Percentiles rank a stretch among this genome's conserved stretches.
Evolutionary conservation across 2,329 filamentous ascomycete species (phyloP).

Genomic region (Ophiostoma sp.): DNA sequence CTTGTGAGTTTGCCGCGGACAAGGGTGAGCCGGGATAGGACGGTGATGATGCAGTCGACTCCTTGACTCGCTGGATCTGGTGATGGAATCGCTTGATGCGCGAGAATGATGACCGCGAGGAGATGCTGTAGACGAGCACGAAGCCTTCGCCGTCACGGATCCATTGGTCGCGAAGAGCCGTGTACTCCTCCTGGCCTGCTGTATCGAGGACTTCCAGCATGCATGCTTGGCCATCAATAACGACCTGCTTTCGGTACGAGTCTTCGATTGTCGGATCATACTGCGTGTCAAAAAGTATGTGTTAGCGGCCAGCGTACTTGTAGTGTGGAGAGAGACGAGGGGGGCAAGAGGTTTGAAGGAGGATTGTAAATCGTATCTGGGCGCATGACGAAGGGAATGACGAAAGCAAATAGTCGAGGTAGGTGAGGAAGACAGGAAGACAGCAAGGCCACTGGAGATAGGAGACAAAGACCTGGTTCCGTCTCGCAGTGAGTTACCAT

Average conservation of each 20-base stretch:
- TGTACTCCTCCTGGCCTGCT: slow-evolving; percentile 97
- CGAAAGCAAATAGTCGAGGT: background rate
- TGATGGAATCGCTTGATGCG: slow-evolving; percentile 94
- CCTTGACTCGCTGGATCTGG: slow-evolving; percentile 95
- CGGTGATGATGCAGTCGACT: slow-evolving; percentile 71
- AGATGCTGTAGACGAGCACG: slow-evolving; percentile 97
- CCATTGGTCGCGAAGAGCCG: slow-evolving; percentile 93
- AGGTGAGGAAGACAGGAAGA: background rate
- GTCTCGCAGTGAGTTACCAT: background rate
- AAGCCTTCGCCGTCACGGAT: slow-evolving; percentile 97
- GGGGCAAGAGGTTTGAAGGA: background rate
- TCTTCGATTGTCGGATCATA: slow-evolving; percentile 87
- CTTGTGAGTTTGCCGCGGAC: slow-evolving; percentile 51
- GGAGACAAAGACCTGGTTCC: background rate
- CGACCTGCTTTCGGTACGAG: slow-evolving; percentile 80
- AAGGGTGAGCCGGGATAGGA: slow-evolving; percentile 72
- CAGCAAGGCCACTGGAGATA: background rate
- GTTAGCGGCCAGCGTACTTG: slow-evolving; percentile 12
- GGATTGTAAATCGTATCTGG: background rate
- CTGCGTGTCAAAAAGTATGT: slow-evolving; percentile 36
- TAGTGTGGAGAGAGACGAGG: background rate
- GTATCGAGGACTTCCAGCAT: slow-evolving; percentile 98
- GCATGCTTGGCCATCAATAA: slow-evolving; percentile 91
- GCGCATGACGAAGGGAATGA: slow-evolving; percentile 2
- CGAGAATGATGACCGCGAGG: slow-evolving; percentile 88